A percentile compares a stretch with the other conserved stretches of the same genome.
Evolutionary conservation across 345 rosid genomes (phyloP).

Genomic region (Populus ilicifolia): DNA sequence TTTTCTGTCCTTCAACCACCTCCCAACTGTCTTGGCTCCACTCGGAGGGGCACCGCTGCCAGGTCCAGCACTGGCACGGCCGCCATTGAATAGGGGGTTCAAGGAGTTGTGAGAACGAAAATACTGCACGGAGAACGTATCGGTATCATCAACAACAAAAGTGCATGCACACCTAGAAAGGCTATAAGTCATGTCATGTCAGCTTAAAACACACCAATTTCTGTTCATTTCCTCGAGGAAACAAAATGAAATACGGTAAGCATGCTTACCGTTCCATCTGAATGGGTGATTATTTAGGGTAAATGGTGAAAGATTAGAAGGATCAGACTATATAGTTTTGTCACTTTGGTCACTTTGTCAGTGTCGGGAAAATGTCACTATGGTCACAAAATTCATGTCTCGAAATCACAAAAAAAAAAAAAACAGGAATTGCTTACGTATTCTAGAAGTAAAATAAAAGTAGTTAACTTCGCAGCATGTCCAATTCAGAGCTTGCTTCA

Average conservation of each 20-base stretch:
- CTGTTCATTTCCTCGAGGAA: neutral
- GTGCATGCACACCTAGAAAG: neutral
- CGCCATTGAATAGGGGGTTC: conserved; percentile 66
- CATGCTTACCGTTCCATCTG: neutral
- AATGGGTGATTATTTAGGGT: neutral
- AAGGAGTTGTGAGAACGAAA: conserved; percentile 79
- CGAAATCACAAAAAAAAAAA: neutral
- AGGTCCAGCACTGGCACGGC: conserved; percentile 44
- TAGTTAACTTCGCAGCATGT: neutral
- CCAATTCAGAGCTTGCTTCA: conserved; percentile 4
- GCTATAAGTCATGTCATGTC: neutral
- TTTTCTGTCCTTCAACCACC: conserved; percentile 95
- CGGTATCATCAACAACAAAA: neutral
- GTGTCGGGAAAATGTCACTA: neutral
- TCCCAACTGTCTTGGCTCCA: conserved; percentile 76
- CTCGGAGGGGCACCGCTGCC: conserved; percentile 54
- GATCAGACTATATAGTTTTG: neutral
- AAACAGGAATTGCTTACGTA: neutral
- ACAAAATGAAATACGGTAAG: neutral
- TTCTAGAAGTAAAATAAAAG: neutral
- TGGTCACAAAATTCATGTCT: neutral
- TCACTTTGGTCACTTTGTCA: too few species aligned
- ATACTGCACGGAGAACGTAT: conserved; percentile 40
- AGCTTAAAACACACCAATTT: neutral
- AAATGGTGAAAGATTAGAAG: conserved; percentile 3